Evolutionary conservation across 176 grass and related monocot genomes (phyloP).

Genomic region (Cocos nucifera): DNA sequence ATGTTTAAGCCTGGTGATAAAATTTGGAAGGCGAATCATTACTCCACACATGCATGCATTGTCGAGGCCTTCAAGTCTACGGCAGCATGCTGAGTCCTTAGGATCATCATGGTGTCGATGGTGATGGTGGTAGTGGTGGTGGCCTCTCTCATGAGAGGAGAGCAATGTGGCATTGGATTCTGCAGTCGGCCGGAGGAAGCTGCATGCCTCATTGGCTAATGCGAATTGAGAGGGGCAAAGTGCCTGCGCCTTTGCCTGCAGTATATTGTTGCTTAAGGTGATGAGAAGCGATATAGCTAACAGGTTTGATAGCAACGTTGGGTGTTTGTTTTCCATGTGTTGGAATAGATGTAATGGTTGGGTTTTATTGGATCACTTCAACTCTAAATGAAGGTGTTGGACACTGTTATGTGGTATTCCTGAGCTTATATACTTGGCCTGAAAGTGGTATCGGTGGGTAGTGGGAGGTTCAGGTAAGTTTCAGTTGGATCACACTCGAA

Average conservation of each 20-base stretch:
- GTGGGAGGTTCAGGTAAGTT: slow-evolving; percentile 23
- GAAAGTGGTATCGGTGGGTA: slow-evolving; percentile 20
- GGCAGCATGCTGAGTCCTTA: slow-evolving; percentile 52
- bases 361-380: too few relatives aligned
- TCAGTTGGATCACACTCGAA: slow-evolving; percentile 20
- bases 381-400: too few relatives aligned
- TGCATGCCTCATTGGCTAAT: slow-evolving; percentile 62
- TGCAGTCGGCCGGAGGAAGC: slow-evolving; percentile 9
- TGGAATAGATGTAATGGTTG: neutral
- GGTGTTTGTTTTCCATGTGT: slow-evolving; percentile 20
- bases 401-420: neutral
- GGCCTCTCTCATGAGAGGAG: neutral
- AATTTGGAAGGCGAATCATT: slow-evolving; percentile 35
- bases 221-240: slow-evolving; percentile 67
- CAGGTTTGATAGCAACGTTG: neutral
- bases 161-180: neutral
- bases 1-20: slow-evolving; percentile 47
- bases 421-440: slow-evolving; percentile 27
- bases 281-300: slow-evolving; percentile 13
- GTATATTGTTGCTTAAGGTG: neutral
- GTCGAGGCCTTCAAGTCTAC: slow-evolving; percentile 50
- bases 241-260: slow-evolving; percentile 26
- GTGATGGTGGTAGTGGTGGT: slow-evolving; percentile 41
- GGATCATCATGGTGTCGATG: neutral
- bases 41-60: slow-evolving; percentile 59